A percentile compares a stretch with the other conserved stretches of the same genome.
phyloP scores from a whole-genome alignment of 805 yeast genomes.

The Saccharomyces eubayanus region DNA sequence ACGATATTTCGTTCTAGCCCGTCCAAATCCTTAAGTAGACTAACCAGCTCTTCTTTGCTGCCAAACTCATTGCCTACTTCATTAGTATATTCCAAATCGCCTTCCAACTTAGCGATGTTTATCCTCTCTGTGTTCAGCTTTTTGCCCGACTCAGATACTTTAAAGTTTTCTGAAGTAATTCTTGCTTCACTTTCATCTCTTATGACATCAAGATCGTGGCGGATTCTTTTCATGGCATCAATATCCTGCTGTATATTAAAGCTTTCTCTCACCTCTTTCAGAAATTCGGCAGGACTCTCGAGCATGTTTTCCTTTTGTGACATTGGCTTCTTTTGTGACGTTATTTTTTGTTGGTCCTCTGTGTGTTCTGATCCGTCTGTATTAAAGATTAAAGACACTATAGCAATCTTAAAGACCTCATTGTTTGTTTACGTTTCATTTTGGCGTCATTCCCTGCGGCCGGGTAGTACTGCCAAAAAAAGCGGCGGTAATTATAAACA shows the following conservation, averaged over 20 bases:
- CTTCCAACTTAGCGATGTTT: slow-evolving; percentile 5
- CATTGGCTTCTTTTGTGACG: not conserved
- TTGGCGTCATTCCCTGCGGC: not conserved
- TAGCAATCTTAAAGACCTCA: not conserved
- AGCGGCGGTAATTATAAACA: not conserved
- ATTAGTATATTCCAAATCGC: slow-evolving; percentile 9
- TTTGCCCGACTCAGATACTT: slow-evolving; percentile 4
- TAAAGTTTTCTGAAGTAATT: slow-evolving; percentile 7
- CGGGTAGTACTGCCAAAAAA: not conserved
- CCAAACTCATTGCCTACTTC: slow-evolving; percentile 11
- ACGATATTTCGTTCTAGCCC: slow-evolving; percentile 16
- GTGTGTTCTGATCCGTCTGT: not conserved
- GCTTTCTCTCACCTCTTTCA: slow-evolving; percentile 19
- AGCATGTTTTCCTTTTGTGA: slow-evolving; percentile 13
- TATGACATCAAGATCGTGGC: not conserved
- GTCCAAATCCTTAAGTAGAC: slow-evolving; percentile 22
- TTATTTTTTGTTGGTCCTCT: not conserved
- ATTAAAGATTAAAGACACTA: not conserved
- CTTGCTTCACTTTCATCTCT: slow-evolving; percentile 5
- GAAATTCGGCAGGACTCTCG: slow-evolving; percentile 18
- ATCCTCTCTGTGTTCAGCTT: slow-evolving; percentile 6
- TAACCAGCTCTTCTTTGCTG: slow-evolving; percentile 10
- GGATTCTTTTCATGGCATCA: slow-evolving; percentile 7
- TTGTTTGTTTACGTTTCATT: not conserved
- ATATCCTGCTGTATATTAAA: slow-evolving; percentile 25